Percentiles rank a stretch among this genome's conserved stretches.
Evolutionary conservation across 2,329 filamentous ascomycete species (phyloP).

Genomic region (Alternaria sp.): DNA sequence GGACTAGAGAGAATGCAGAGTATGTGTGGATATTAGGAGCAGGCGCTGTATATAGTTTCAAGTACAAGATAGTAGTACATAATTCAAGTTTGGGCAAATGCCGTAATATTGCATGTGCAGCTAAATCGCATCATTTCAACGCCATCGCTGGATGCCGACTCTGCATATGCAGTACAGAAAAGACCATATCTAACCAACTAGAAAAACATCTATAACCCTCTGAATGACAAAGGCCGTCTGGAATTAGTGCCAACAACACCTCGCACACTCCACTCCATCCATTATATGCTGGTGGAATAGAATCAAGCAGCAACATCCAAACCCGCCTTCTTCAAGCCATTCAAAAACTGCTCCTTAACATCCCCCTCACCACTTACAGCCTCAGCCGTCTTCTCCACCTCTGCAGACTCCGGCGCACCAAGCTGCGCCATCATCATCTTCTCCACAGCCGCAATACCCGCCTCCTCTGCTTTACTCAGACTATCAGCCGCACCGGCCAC

Average conservation of each 20-base stretch:
- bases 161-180: neutral
- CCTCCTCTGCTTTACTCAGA: conserved; percentile 45
- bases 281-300: neutral
- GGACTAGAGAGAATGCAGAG: conserved; percentile 27
- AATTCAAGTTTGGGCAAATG: neutral
- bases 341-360: conserved; percentile 51
- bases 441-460: conserved; percentile 44
- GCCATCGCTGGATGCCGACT: neutral
- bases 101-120: neutral
- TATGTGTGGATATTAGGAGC: neutral
- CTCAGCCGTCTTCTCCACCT: conserved; percentile 7
- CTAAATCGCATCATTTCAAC: neutral
- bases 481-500: conserved; percentile 24
- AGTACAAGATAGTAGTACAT: neutral
- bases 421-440: conserved; percentile 50
- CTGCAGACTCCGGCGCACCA: conserved; percentile 1
- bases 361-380: conserved; percentile 25
- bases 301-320: conserved; percentile 40
- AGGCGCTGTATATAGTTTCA: neutral
- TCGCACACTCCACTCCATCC: neutral
- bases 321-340: conserved; percentile 51
- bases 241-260: neutral
- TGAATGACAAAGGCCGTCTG: neutral
- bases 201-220: neutral
- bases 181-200: neutral